Conservation (phyloP, 2,329 filamentous ascomycete genomes). For the Cercospora beticola region DNA sequence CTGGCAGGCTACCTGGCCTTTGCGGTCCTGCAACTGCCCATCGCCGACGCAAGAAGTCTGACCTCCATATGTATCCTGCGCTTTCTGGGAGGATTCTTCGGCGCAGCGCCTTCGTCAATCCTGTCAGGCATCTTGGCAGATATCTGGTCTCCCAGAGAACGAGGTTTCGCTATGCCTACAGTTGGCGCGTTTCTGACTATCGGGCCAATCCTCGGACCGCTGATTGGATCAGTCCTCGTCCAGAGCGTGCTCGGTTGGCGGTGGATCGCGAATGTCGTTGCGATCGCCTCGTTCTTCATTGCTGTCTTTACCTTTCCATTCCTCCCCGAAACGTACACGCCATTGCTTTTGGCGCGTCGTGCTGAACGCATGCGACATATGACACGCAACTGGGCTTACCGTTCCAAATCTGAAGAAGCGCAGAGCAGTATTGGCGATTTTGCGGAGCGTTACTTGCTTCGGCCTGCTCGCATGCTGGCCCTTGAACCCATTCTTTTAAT, state of each 20-base stretch:
- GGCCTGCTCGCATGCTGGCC: slow-evolving; percentile 46
- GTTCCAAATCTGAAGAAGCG: slow-evolving; percentile 42
- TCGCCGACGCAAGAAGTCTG: slow-evolving; percentile 46
- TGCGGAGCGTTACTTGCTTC: slow-evolving; percentile 43
- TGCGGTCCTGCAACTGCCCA: slow-evolving; percentile 43
- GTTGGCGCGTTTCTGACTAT: slow-evolving; percentile 68
- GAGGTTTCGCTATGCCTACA: slow-evolving; percentile 56
- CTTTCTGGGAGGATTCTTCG: slow-evolving; percentile 46
- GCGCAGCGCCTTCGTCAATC: slow-evolving; percentile 46
- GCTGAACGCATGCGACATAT: slow-evolving; percentile 33
- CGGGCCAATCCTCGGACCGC: slow-evolving; percentile 61
- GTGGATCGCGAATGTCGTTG: slow-evolving; percentile 45
- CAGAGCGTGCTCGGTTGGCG: slow-evolving; percentile 44
- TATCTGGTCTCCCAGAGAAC: slow-evolving; percentile 43
- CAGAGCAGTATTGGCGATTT: slow-evolving; percentile 43
- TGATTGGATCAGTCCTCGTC: slow-evolving; percentile 47
- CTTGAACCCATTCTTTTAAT: slow-evolving; percentile 49
- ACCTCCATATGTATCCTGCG: slow-evolving; percentile 46
- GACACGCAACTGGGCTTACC: slow-evolving; percentile 43
- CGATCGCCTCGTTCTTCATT: slow-evolving; percentile 44
- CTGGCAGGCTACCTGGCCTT: slow-evolving; percentile 39
- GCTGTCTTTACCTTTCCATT: slow-evolving; percentile 44
- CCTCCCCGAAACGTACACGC: slow-evolving; percentile 57
- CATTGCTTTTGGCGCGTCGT: slow-evolving; percentile 43
- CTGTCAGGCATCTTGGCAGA: slow-evolving; percentile 49